A percentile compares a stretch with the other conserved stretches of the same genome.
These are phyloP conservation scores for Russula lepida DNA, from an alignment of 768 basidiomycete species.

Conservation along the genomic window DNA sequence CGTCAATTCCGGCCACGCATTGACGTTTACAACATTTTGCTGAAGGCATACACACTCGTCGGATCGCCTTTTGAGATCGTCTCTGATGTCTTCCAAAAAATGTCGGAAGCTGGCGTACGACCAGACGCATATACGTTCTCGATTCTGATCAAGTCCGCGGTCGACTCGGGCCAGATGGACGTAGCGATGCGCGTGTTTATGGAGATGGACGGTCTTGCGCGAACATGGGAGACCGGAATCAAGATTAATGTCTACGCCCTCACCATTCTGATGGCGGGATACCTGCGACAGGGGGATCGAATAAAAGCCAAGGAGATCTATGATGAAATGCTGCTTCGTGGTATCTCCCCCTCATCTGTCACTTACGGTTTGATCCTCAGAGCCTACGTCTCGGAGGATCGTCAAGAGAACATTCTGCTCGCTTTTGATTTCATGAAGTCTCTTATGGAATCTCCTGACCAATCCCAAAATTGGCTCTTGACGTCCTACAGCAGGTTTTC, in stretches of 20 bases:
- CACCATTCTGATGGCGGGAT: constrained; percentile 70
- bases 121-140: constrained; percentile 63
- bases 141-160: constrained; percentile 71
- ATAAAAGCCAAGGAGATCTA: constrained; percentile 54
- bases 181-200: constrained; percentile 57
- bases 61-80: constrained; percentile 69
- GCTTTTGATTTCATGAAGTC: constrained; percentile 59
- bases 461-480: constrained; percentile 34
- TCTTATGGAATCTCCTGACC: constrained; percentile 34
- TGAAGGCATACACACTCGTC: constrained; percentile 77
- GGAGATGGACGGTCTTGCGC: constrained; percentile 51
- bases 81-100: constrained; percentile 48
- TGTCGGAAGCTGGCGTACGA: constrained; percentile 41
- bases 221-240: constrained; percentile 32
- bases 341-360: constrained; percentile 57
- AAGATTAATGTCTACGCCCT: constrained; percentile 50
- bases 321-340: constrained; percentile 58
- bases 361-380: constrained; percentile 62
- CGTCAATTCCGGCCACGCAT: constrained; percentile 40
- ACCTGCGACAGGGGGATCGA: constrained; percentile 47
- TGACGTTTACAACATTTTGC: constrained; percentile 64
- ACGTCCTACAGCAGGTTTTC: constrained; percentile 33
- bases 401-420: constrained; percentile 41
- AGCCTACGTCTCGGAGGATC: constrained; percentile 46
- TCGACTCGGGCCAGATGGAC: constrained; percentile 58